Base-by-base conservation (phyloP, 1,284 basidiomycete species). In the Takashimella tepidaria region DNA sequence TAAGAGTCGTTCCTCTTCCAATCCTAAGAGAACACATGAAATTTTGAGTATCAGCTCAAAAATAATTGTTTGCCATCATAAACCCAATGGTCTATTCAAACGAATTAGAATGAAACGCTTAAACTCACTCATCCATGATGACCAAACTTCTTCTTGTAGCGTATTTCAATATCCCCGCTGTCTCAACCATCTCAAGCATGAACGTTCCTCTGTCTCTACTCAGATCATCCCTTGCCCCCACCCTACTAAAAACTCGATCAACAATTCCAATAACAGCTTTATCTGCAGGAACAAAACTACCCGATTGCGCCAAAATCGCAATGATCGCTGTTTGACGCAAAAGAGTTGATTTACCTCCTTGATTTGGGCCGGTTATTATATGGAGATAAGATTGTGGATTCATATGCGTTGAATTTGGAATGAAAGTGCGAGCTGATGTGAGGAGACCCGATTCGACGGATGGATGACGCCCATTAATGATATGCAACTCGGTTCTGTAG, bases 161-260 rank as follows among this genome's bases (percentile, higher is more conserved):
- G 26, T 86, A 82, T 22, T 82, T 80, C 22, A 98, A 66, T 26
- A 81, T 81, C 10, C 77, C 74, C 1, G 78, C 76, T 8, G 79
- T 79, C 68, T 75, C 75, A 20, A 75, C 72, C 75, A 76, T 75
- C 58, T 76, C 73, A 43, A 75, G 59, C 75, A 76, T 92, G 72
- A 98, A 97, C 0, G 93, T 96, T 66, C 89, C 92, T 54, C 88
- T 79, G 70, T 96, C 92, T 55, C 89, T 83, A 72, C 90, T 96
- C 27, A 98, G 76, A 69, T 98, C 93, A 70, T 98, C 95, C 68
- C 90, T 87, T 0, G 96, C 95, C 0, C 95, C 96, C n/a, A 98
- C 84, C 48, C 95, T 82, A 20, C 90, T 91, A 72, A 98, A 98
- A 8, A 98, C 78, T 58, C 84, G 84, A 75, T 98, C 95, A 6